phyloP scores from a whole-genome alignment of 2,329 filamentous ascomycete genomes.

The Aspergillus vadensis region DNA sequence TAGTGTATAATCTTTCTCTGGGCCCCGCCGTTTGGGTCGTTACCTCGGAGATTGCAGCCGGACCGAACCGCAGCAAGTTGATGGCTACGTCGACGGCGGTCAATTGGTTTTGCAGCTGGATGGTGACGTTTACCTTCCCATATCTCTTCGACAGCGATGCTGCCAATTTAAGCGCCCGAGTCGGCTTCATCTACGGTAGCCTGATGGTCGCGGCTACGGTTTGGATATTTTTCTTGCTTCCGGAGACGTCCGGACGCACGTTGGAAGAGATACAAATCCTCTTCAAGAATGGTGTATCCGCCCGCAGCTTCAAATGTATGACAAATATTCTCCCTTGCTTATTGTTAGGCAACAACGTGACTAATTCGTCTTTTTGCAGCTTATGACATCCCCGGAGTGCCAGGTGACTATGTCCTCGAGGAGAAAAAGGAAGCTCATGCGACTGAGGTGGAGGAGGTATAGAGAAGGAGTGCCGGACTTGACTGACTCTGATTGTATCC shows the following conservation, averaged over 20 bases:
- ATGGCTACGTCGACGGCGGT: slow-evolving; percentile 14
- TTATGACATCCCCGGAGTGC: neutral
- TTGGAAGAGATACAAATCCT: slow-evolving; percentile 37
- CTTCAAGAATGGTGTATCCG: slow-evolving; percentile 27
- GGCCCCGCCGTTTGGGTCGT: slow-evolving; percentile 16
- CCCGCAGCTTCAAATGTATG: slow-evolving; percentile 14
- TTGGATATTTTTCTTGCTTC: slow-evolving; percentile 29
- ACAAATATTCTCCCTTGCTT: neutral
- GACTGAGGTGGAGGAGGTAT: slow-evolving; percentile 1
- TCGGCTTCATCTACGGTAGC: slow-evolving; percentile 32
- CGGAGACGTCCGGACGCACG: slow-evolving; percentile 30
- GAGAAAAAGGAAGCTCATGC: slow-evolving; percentile 3
- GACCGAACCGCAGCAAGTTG: slow-evolving; percentile 11
- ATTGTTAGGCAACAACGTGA: neutral
- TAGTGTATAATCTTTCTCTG: slow-evolving; percentile 16
- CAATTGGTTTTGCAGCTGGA: slow-evolving; percentile 14
- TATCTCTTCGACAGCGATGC: slow-evolving; percentile 18
- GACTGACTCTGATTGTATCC: neutral
- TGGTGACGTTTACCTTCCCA: slow-evolving; percentile 16
- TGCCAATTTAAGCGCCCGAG: slow-evolving; percentile 29
- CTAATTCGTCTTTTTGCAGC: neutral
- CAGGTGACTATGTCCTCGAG: neutral
- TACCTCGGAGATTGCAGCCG: slow-evolving; percentile 14
- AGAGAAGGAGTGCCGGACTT: neutral
- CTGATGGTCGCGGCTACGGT: slow-evolving; percentile 22